These are phyloP conservation scores for Toxicodendron radicans DNA, from an alignment of 345 rosid species.

Conservation along the genomic window DNA sequence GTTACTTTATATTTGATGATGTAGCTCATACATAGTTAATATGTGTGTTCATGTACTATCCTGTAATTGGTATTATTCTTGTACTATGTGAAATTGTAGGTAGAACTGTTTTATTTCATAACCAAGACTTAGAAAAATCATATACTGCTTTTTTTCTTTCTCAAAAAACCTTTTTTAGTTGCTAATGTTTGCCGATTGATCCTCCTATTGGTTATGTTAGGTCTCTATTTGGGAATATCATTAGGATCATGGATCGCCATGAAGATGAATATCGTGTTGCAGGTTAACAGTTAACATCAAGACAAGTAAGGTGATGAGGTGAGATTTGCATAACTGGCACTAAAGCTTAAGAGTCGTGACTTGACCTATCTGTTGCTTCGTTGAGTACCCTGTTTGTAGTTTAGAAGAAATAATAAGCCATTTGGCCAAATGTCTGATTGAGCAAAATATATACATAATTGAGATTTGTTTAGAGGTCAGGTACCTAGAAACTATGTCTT, in stretches of 20 bases:
- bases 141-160: neutral
- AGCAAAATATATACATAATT: neutral
- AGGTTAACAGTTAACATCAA: slow-evolving; percentile 42
- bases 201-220: neutral
- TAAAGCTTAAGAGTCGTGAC: neutral
- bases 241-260: slow-evolving; percentile 54
- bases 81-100: neutral
- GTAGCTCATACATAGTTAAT: too few species aligned
- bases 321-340: slow-evolving; percentile 11
- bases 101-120: slow-evolving; percentile 6
- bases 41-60: too few species aligned
- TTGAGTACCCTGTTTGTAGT: neutral
- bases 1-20: too few species aligned
- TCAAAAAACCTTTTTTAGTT: neutral
- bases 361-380: neutral
- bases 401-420: neutral
- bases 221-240: neutral
- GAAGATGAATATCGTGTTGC: slow-evolving; percentile 56
- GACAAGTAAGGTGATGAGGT: slow-evolving; percentile 83
- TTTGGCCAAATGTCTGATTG: neutral
- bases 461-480: neutral
- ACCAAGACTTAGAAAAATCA: neutral
- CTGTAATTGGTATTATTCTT: neutral
- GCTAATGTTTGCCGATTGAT: neutral
- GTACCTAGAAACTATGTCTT: neutral